Base-by-base conservation (phyloP, 2,329 filamentous ascomycete genomes). In the Aureobasidium namibiae region DNA sequence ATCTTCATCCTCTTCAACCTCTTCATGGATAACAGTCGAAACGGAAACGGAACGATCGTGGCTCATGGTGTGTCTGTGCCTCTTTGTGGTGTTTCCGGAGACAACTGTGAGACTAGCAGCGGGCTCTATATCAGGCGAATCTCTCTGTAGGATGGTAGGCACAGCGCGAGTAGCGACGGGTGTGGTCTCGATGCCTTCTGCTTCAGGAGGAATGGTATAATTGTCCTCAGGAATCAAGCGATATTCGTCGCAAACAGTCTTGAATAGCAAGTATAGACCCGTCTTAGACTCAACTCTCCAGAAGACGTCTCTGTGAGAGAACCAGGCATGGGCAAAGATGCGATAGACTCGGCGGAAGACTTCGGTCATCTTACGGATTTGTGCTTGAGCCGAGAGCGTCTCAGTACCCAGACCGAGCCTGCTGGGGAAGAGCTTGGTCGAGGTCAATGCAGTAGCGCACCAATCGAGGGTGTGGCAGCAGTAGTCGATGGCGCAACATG, bases 321-420 rank as follows among this genome's bases (percentile, higher is more conserved):
- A 99, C 94, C 94, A 99, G 8, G 94, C 94, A 71, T 99, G 94
- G 48, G 94, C 94, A 70, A 97, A 99, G 74, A 99, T 97, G 61
- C 94, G 84, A 73, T 99, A 95, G 52, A 97, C 83, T 14, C 94
- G 83, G 59, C 94, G 84, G 74, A 99, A 97, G 60, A 99, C 92
- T 72, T 96, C 97, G 66, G 92, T 88, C 61, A 99, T 79, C 71
- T 95, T 92, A 73, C 90, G 90, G 61, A 88, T 79, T 59, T 89
- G 89, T 44, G 78, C 70, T 82, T 68, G 57, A 31, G 60, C 38
- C 42, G 62, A 52, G 29, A 62, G 59, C 61, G 21, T 67, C 62
- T 72, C 73, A 60, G 65, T 70, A 29, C 82, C 83, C 44, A 86
- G 70, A 1, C 80, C 81, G 23, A 95, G 83, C 56, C 94, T 84